Evolutionary conservation across 2,329 filamentous ascomycete species (phyloP).

Genomic region (Fusarium sp.): DNA sequence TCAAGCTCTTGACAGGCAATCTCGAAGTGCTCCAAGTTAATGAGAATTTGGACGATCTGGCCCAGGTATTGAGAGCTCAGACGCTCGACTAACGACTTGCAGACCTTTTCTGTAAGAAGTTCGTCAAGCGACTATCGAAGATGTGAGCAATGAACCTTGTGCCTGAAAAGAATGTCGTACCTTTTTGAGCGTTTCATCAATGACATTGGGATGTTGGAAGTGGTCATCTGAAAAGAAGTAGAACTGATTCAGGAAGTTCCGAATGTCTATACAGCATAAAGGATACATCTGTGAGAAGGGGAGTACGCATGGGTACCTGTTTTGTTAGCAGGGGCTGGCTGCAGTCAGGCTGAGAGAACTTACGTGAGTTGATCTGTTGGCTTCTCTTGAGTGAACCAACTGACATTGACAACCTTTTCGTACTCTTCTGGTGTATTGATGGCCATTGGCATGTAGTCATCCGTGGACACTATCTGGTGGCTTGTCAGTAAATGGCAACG

Average conservation of each 20-base stretch:
- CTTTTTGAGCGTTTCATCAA: constrained; percentile 88
- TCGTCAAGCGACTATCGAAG: constrained; percentile 82
- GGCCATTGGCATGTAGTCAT: constrained; percentile 99
- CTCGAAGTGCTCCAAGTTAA: constrained; percentile 97
- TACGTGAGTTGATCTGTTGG: constrained; percentile 78
- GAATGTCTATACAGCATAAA: constrained; percentile 96
- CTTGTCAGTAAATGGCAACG: constrained; percentile 1
- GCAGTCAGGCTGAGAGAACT: constrained; percentile 41
- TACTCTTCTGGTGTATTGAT: constrained; percentile 92
- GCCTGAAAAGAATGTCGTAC: constrained; percentile 49
- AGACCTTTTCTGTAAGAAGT: constrained; percentile 91
- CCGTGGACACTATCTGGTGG: constrained; percentile 76
- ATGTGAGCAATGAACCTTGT: neutral
- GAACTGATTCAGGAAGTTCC: constrained; percentile 97
- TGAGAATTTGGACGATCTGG: constrained; percentile 97
- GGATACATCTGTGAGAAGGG: constrained; percentile 99
- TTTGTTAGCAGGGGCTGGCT: constrained; percentile 6
- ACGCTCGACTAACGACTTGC: constrained; percentile 86
- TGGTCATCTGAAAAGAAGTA: constrained; percentile 98
- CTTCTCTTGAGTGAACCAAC: constrained; percentile 92
- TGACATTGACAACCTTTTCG: constrained; percentile 93
- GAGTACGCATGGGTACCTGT: constrained; percentile 89
- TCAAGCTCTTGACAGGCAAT: constrained; percentile 91
- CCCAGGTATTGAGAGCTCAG: constrained; percentile 93
- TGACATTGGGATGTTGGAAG: constrained; percentile 87